phyloP scores from a whole-genome alignment of 129 eudicot species.

The Calendula officinalis region DNA sequence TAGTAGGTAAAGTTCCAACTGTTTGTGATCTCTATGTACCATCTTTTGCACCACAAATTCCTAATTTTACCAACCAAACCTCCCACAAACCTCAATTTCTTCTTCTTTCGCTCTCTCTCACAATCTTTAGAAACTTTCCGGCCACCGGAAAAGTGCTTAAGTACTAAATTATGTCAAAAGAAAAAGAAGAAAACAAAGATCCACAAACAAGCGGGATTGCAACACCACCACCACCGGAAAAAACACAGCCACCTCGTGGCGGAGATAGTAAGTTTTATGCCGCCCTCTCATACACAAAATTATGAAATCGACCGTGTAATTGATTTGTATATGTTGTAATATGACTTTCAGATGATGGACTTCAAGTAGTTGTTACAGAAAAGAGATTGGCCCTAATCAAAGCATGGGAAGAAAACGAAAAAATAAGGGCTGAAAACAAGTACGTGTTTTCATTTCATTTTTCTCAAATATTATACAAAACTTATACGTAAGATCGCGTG shows the following conservation, averaged over 20 bases:
- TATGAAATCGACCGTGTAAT: not conserved
- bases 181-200: slow-evolving; percentile 19
- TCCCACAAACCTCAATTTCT: slow-evolving; percentile 17
- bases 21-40: slow-evolving; percentile 34
- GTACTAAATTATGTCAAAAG: slow-evolving; percentile 21
- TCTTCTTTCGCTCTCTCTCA: not conserved
- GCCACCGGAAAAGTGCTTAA: not conserved
- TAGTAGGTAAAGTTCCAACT: slow-evolving; percentile 42
- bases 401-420: slow-evolving; percentile 84
- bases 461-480: not conserved
- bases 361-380: slow-evolving; percentile 48
- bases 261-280: slow-evolving; percentile 16
- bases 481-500: not conserved
- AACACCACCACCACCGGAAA: slow-evolving; percentile 19
- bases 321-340: not conserved
- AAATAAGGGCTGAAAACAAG: slow-evolving; percentile 65
- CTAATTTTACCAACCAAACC: slow-evolving; percentile 40
- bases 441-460: slow-evolving; percentile 16
- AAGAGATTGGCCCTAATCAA: slow-evolving; percentile 59
- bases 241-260: not conserved
- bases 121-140: not conserved
- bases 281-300: not conserved
- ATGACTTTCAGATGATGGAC: slow-evolving; percentile 37
- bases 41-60: slow-evolving; percentile 29
- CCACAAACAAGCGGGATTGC: slow-evolving; percentile 12